Evolutionary conservation across 257 asterid genomes (phyloP).

Genomic region (Agastache rugosa): DNA sequence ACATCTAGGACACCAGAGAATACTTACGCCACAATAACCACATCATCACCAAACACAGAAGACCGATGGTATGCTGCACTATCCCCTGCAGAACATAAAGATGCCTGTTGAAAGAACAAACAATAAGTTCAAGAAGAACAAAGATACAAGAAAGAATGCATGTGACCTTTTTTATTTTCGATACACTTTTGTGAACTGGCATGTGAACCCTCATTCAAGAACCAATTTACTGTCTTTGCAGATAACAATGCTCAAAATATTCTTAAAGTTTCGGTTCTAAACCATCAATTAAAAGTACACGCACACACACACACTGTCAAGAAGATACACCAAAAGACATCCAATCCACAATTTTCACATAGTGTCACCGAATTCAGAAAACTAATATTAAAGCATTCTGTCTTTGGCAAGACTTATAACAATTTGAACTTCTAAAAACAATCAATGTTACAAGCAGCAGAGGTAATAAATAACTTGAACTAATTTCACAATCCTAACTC

Average conservation of each 20-base stretch:
- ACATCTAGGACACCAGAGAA: slow-evolving; percentile 23
- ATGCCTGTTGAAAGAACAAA: slow-evolving; percentile 62
- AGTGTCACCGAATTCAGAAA: not conserved
- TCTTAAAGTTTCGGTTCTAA: not conserved
- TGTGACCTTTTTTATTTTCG: not conserved
- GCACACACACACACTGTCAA: not conserved
- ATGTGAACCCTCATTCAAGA: slow-evolving; percentile 8
- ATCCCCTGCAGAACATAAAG: slow-evolving; percentile 86
- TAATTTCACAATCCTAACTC: slow-evolving; percentile 3
- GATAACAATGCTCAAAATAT: not conserved
- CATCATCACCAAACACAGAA: slow-evolving; percentile 91
- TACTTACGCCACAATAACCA: slow-evolving; percentile 97
- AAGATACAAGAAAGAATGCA: slow-evolving; percentile 5
- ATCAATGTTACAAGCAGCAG: not conserved
- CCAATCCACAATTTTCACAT: not conserved
- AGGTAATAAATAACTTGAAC: not conserved
- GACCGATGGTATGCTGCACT: slow-evolving; percentile 93
- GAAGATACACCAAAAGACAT: slow-evolving; percentile 4
- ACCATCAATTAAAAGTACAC: not conserved
- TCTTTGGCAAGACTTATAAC: not conserved
- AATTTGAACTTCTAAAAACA: slow-evolving; percentile 6
- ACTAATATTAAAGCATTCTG: not conserved
- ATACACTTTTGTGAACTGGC: not conserved
- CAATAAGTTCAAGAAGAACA: not conserved
- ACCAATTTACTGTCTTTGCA: not conserved